Evolutionary conservation across 2,329 filamentous ascomycete genomes (phyloP).

Genomic region (Cordyceps militaris): DNA sequence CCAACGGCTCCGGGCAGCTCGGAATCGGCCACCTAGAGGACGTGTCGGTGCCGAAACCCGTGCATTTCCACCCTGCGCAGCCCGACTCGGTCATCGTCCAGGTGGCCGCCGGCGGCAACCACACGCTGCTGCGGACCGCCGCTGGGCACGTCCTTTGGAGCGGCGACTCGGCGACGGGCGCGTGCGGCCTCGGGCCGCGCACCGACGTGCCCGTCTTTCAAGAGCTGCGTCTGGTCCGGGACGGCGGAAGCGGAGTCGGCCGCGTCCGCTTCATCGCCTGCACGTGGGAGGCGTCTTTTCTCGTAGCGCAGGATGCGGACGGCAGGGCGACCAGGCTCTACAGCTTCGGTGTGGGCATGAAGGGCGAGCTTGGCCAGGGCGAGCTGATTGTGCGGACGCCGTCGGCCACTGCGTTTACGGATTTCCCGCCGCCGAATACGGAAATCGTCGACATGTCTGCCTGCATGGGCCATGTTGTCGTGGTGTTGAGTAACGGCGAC

Average conservation of each 20-base stretch:
- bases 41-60: constrained; percentile 57
- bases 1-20: constrained; percentile 70
- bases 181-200: constrained; percentile 40
- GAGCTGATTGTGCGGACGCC: constrained; percentile 42
- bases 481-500: constrained; percentile 65
- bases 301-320: constrained; percentile 43
- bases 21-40: constrained; percentile 66
- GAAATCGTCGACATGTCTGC: constrained; percentile 60
- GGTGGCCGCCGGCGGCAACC: constrained; percentile 69
- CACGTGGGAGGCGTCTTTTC: constrained; percentile 69
- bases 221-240: constrained; percentile 28
- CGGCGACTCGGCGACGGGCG: constrained; percentile 51
- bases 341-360: constrained; percentile 57
- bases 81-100: constrained; percentile 30
- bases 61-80: constrained; percentile 44
- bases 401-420: constrained; percentile 41
- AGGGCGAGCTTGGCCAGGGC: constrained; percentile 67
- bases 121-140: constrained; percentile 66
- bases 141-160: constrained; percentile 55
- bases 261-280: constrained; percentile 49
- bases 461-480: constrained; percentile 71
- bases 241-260: constrained; percentile 23
- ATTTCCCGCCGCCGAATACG: constrained; percentile 57
- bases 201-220: constrained; percentile 32
- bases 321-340: constrained; percentile 46